phyloP scores from a whole-genome alignment of 345 rosid genomes.

The Angophora floribunda region DNA sequence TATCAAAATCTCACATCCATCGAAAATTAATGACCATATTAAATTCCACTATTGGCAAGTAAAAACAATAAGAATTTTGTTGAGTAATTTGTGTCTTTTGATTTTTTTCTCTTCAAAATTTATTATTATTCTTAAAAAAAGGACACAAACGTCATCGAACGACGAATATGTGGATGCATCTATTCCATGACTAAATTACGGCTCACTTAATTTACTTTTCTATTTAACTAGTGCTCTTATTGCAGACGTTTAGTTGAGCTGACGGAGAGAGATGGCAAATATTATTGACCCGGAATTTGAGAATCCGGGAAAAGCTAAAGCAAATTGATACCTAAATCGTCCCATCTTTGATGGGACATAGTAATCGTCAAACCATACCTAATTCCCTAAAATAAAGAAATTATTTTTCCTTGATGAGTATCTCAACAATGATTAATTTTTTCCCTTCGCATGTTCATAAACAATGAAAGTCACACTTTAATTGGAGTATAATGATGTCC shows the following conservation, averaged over 20 bases:
- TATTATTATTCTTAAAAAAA: background rate
- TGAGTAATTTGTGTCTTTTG: background rate
- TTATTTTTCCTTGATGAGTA: background rate
- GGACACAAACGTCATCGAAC: background rate
- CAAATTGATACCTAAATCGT: background rate
- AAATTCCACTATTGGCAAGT: background rate
- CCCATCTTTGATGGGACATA: background rate
- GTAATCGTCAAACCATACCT: background rate
- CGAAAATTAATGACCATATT: background rate
- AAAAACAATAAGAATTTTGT: background rate
- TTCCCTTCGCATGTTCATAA: constrained; percentile 1
- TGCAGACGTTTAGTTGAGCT: background rate
- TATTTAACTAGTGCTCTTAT: background rate
- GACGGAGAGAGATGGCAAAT: background rate
- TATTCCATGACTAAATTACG: background rate
- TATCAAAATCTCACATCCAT: background rate
- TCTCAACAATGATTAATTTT: background rate
- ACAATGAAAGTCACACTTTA: constrained; percentile 10
- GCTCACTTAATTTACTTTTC: background rate
- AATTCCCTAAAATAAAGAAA: background rate
- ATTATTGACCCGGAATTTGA: background rate
- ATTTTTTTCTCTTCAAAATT: background rate
- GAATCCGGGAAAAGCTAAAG: background rate
- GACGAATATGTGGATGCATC: background rate
- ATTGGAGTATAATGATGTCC: constrained; percentile 31